A percentile compares a stretch with the other conserved stretches of the same genome.
phyloP scores from a whole-genome alignment of 2,329 filamentous ascomycete genomes.

The Ilyonectria robusta region DNA sequence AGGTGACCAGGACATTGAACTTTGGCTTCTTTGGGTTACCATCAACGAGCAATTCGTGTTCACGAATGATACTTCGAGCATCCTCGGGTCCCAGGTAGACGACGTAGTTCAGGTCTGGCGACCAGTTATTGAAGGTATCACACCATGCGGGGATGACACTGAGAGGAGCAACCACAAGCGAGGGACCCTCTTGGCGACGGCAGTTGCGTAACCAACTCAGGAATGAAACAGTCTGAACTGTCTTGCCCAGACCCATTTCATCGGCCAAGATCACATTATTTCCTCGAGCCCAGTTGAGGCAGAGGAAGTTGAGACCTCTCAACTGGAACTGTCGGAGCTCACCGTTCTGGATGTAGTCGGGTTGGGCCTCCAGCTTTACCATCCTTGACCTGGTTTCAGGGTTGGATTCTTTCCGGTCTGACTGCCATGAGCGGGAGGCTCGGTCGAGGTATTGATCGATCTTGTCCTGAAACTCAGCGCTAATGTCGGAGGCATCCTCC shows the following conservation, averaged over 20 bases:
- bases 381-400: constrained; percentile 80
- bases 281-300: constrained; percentile 93
- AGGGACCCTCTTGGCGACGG: constrained; percentile 91
- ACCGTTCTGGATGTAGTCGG: constrained; percentile 86
- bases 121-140: constrained; percentile 97
- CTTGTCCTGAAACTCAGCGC: constrained; percentile 84
- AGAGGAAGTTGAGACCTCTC: constrained; percentile 93
- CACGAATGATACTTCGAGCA: constrained; percentile 87
- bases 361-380: constrained; percentile 83
- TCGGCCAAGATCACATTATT: constrained; percentile 98
- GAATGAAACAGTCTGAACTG: constrained; percentile 96
- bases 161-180: constrained; percentile 95
- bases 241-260: constrained; percentile 99
- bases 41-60: constrained; percentile 90
- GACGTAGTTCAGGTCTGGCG: constrained; percentile 96
- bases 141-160: constrained; percentile 99
- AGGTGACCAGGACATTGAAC: constrained; percentile 98
- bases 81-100: constrained; percentile 94
- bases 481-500: constrained; percentile 84
- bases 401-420: constrained; percentile 83
- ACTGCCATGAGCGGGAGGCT: constrained; percentile 83
- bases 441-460: constrained; percentile 94
- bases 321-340: constrained; percentile 94
- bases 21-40: constrained; percentile 90
- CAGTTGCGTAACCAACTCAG: constrained; percentile 97